Evolutionary conservation across 1,139 yeast genomes (phyloP).

Genomic region (Yamadazyma buinensis): DNA sequence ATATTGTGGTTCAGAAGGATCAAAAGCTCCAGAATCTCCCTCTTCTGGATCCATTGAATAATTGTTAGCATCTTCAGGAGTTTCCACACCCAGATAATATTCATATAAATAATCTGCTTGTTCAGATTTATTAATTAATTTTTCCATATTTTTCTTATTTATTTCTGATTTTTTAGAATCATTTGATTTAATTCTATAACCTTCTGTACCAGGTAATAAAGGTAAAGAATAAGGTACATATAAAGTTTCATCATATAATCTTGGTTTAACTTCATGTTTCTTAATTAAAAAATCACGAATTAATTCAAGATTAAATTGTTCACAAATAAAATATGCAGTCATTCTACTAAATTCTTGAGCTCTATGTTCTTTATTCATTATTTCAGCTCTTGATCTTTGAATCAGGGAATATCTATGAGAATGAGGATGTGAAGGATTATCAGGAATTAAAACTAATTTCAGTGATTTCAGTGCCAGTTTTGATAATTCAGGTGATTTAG

Average conservation of each 20-base stretch:
- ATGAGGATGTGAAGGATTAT: constrained; percentile 27
- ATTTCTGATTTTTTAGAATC: constrained; percentile 60
- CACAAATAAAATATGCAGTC: constrained; percentile 88
- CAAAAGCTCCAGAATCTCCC: constrained; percentile 38
- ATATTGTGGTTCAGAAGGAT: constrained; percentile 49
- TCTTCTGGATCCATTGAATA: constrained; percentile 51
- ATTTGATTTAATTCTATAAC: constrained; percentile 78
- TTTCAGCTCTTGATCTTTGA: constrained; percentile 62
- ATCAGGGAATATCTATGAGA: too few species aligned
- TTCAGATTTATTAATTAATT: constrained; percentile 74
- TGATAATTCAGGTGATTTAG: constrained; percentile 70
- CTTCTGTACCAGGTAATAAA: constrained; percentile 80
- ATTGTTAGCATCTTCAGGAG: constrained; percentile 61
- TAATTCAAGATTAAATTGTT: constrained; percentile 64
- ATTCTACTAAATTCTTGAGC: constrained; percentile 74
- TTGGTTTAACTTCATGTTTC: constrained; percentile 78
- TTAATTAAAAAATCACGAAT: constrained; percentile 62
- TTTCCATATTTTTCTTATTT: constrained; percentile 68
- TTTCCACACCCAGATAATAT: constrained; percentile 79
- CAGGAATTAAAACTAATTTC: constrained; percentile 82
- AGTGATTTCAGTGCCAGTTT: constrained; percentile 85
- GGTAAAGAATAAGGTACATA: constrained; percentile 91
- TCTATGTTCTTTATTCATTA: constrained; percentile 62
- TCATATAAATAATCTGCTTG: constrained; percentile 89
- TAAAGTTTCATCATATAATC: constrained; percentile 85